Conservation (phyloP, 2,329 filamentous ascomycete genomes). For the Paecilomyces niveus region DNA sequence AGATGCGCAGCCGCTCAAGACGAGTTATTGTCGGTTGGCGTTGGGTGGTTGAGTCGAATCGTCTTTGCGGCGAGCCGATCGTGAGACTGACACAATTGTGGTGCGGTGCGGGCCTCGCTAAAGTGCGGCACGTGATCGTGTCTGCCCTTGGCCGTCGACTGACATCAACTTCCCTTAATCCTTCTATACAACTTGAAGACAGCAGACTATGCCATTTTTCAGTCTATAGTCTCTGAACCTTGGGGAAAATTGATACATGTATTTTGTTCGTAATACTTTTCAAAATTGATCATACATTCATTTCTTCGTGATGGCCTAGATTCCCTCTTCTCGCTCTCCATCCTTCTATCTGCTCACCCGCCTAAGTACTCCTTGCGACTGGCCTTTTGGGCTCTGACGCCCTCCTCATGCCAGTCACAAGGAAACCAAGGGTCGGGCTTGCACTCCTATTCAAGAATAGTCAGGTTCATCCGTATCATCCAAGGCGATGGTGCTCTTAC, state of each 20-base stretch:
- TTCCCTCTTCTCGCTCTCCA: neutral
- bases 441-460: conserved; percentile 18
- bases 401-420: conserved; percentile 26
- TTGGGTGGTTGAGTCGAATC: conserved; percentile 38
- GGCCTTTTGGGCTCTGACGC: neutral
- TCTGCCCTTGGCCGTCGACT: conserved; percentile 28
- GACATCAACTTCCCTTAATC: neutral
- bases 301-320: neutral
- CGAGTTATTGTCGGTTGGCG: conserved; percentile 34
- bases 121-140: conserved; percentile 35
- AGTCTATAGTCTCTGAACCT: neutral
- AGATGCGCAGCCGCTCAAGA: conserved; percentile 37
- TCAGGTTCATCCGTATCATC: neutral
- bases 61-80: conserved; percentile 29
- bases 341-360: neutral
- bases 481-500: conserved; percentile 7
- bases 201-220: neutral
- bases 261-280: neutral
- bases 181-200: neutral
- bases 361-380: neutral
- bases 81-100: conserved; percentile 32
- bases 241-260: neutral
- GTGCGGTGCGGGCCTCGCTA: conserved; percentile 38
- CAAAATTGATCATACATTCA: neutral
- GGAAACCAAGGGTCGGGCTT: conserved; percentile 24